Base-by-base conservation (phyloP, 208 protist species). In the Trypanosoma avium region DNA sequence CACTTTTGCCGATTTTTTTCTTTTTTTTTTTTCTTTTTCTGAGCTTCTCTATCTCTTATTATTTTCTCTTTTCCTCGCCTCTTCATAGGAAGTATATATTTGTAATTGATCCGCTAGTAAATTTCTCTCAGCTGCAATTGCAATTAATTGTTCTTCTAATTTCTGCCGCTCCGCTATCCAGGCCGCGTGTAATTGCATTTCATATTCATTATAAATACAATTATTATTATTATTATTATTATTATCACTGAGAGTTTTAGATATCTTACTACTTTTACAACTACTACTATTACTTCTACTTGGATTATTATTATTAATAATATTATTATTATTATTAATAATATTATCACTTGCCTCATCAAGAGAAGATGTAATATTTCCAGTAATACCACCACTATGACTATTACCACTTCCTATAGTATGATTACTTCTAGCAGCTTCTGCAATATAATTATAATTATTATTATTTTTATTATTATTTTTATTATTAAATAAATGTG, bases 21-120 rank as follows among this genome's bases (percentile, higher is more conserved):
- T n/a, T n/a, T n/a, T n/a, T n/a, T n/a, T n/a, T n/a, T n/a, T n/a
- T n/a, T 24, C 46, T 26, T 29, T 17, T 49, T 27, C 27, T 55
- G 24, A 30, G 35, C 26, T 36, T 46, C 48, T 21, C 10, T 30
- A 5, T 30, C 47, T 30, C 15, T 52, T 27, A 24, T 8, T 2
- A 47, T 33, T 33, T 17, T 40, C 3, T 60, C 24, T 47, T 60
- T 42, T 15, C 26, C 12, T 60, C 21, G n/a, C 38, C 22, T 21
- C 22, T 17, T 65, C 49, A 56, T 22, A 38, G 7, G 55, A 47
- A n/a, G 8, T 35, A 42, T 61, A 73, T 27, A 73, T 73, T 4
- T 45, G 59, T 2, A 67, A 36, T 43, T 73, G 59, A 38, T 73
- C 67, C 46, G 7, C 17, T 47, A 73, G 38, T 13, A 68, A 17